Base-by-base conservation (phyloP, 495 filamentous ascomycete genomes). In the Aspergillus coremiiformis region DNA sequence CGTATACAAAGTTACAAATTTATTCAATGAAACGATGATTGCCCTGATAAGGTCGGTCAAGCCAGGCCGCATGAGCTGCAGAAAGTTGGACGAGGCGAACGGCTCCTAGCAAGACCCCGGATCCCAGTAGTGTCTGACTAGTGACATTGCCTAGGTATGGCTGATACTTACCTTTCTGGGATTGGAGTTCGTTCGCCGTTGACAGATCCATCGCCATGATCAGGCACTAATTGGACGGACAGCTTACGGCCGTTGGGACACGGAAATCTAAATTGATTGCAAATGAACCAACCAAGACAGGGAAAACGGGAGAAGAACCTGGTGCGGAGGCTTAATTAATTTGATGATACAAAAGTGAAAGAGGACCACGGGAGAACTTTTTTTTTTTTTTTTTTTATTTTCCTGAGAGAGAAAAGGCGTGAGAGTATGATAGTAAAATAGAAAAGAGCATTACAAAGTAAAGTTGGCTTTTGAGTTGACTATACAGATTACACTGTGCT, bases 161-260 rank as follows among this genome's bases (percentile, higher is more conserved):
- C 23, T 56, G 53, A 62, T 62, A 57, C 60, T 48, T 62, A 41
- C 60, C 60, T 19, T 52, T 54, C 48, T 11, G 44, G 60, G 60
- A 45, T 54, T 62, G 60, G 59, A 50, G 60, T 57, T 62, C 53
- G 56, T 62, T 52, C 53, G 54, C 51, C 56, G 56, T 59, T 56
- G 52, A 58, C 59, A 58, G 59, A 62, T 58, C 55, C 59, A 58
- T 58, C 53, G 50, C 45, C 49, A 44, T 55, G 37, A 53, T 44
- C 49, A 41, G 45, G 49, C 12, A 58, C 51, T 58, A 54, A 62
- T 62, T 59, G 53, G 59, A 49, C 52, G 53, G 56, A 52, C 39
- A 55, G 54, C 47, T 42, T 52, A 51, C 44, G 37, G 51, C 59
- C 59, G 59, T 62, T 62, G 49, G 52, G 48, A 50, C 49, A 55